Percentiles rank a stretch among this genome's conserved stretches.
These are phyloP conservation scores for Penicillium odoratum DNA, from an alignment of 495 filamentous ascomycete species.

Conservation along the genomic window DNA sequence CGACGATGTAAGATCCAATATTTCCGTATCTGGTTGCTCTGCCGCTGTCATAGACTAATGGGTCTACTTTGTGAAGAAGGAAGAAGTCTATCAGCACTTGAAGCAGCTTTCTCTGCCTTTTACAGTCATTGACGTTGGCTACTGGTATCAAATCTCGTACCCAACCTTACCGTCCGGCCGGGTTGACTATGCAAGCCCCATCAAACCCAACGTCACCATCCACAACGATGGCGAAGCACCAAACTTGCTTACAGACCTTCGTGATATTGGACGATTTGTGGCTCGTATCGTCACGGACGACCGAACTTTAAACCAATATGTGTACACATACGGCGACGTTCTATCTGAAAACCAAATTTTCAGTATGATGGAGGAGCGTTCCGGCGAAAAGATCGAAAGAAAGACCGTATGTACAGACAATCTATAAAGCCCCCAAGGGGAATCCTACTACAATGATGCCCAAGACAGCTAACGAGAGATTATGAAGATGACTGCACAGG, in stretches of 20 bases:
- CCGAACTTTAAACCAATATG: conserved; percentile 43
- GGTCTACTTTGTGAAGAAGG: conserved; percentile 27
- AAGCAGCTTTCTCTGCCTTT: conserved; percentile 36
- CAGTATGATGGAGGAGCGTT: conserved; percentile 32
- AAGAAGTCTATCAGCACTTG: conserved; percentile 39
- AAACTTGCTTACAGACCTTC: conserved; percentile 35
- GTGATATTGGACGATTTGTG: conserved; percentile 44
- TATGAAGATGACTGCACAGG: no score
- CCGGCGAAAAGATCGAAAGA: background rate
- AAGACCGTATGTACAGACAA: background rate
- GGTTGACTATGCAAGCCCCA: conserved; percentile 27
- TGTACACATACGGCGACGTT: conserved; percentile 38
- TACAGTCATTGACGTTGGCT: conserved; percentile 51
- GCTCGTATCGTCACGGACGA: conserved; percentile 42
- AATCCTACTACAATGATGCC: no score
- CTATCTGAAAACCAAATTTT: conserved; percentile 36
- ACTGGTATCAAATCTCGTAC: conserved; percentile 41
- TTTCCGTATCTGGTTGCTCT: no score
- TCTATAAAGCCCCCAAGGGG: background rate
- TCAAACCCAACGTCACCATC: conserved; percentile 17
- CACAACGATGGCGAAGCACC: conserved; percentile 34
- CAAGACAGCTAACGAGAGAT: no score
- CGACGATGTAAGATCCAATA: background rate
- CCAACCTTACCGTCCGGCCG: conserved; percentile 39
- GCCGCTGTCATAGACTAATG: background rate